Conservation (phyloP, 805 yeast species). For the Barnettozyma wickerhamii region DNA sequence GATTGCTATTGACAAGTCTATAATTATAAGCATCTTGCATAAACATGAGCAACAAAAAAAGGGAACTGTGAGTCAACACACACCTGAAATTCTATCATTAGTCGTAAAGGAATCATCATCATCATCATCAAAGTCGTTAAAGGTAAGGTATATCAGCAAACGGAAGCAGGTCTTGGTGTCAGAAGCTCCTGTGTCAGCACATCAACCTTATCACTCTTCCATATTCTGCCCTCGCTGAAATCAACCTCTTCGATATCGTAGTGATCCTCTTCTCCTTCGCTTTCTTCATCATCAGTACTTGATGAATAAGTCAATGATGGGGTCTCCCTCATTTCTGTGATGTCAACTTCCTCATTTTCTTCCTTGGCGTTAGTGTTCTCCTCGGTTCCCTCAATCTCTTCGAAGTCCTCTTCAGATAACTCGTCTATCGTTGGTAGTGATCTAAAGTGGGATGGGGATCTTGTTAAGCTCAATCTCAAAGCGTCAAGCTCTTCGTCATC, state of each 20-base stretch:
- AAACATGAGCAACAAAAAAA: no score
- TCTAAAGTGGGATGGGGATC: constrained; percentile 13
- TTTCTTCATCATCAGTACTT: constrained; percentile 15
- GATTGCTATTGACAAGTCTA: no score
- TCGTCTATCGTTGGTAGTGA: constrained; percentile 24
- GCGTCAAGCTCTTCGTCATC: constrained; percentile 10
- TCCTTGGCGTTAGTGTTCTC: constrained; percentile 16
- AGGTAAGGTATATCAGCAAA: no score
- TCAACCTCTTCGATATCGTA: constrained; percentile 8
- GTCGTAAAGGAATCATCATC: no score
- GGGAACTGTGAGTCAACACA: no score
- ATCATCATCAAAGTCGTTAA: no score
- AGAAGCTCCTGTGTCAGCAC: no score
- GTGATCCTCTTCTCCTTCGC: constrained; percentile 12
- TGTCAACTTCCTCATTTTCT: constrained; percentile 18
- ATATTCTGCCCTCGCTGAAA: constrained; percentile 4
- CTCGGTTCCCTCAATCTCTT: constrained; percentile 12
- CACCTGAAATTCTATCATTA: no score
- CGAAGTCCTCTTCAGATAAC: constrained; percentile 17
- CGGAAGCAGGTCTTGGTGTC: no score
- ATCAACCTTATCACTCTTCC: neutral
- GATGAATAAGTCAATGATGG: constrained; percentile 17
- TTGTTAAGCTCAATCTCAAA: constrained; percentile 4
- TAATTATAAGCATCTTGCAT: no score
- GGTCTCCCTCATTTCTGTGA: constrained; percentile 16